A percentile compares a stretch with the other conserved stretches of the same genome.
Conservation (phyloP, 78 protist species). For the Dictyostelium purpureum region DNA sequence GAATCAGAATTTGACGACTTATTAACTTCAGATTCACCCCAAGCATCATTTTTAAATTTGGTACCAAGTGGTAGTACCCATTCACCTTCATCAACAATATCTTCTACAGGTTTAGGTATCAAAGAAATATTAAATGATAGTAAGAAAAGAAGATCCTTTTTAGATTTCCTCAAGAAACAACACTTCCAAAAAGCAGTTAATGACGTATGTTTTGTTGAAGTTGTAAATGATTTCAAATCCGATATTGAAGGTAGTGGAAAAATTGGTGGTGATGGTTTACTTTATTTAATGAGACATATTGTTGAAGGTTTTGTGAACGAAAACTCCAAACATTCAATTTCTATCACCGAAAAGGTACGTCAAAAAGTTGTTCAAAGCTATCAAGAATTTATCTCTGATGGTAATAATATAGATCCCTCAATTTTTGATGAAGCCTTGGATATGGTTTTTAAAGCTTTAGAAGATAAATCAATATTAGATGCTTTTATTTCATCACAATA, state of each 20-base stretch:
- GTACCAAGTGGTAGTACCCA: background rate
- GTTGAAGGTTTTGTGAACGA: constrained; percentile 64
- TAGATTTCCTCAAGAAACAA: constrained; percentile 51
- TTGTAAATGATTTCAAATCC: constrained; percentile 53
- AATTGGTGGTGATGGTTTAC: constrained; percentile 52
- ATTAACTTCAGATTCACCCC: background rate
- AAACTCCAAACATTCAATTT: constrained; percentile 43
- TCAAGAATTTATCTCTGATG: constrained; percentile 38
- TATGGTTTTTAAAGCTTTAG: constrained; percentile 39
- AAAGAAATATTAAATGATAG: constrained; percentile 24
- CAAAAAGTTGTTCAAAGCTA: constrained; percentile 14
- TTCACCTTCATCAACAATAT: background rate
- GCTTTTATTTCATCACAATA: background rate
- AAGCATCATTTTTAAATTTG: constrained; percentile 23
- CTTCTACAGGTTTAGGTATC: background rate
- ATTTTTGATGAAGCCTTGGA: constrained; percentile 49
- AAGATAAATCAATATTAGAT: constrained; percentile 60
- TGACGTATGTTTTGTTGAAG: constrained; percentile 74
- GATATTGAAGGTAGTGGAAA: constrained; percentile 37
- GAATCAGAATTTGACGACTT: constrained; percentile 17
- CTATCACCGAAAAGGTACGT: constrained; percentile 43
- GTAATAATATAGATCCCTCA: constrained; percentile 25
- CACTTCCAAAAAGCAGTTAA: constrained; percentile 55
- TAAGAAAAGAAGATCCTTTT: constrained; percentile 41
- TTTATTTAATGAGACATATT: constrained; percentile 45